Evolutionary conservation across 495 filamentous ascomycete species (phyloP), one percentile per base, ranked within the genome.

Genomic region (Aspergillus biplanus): DNA sequence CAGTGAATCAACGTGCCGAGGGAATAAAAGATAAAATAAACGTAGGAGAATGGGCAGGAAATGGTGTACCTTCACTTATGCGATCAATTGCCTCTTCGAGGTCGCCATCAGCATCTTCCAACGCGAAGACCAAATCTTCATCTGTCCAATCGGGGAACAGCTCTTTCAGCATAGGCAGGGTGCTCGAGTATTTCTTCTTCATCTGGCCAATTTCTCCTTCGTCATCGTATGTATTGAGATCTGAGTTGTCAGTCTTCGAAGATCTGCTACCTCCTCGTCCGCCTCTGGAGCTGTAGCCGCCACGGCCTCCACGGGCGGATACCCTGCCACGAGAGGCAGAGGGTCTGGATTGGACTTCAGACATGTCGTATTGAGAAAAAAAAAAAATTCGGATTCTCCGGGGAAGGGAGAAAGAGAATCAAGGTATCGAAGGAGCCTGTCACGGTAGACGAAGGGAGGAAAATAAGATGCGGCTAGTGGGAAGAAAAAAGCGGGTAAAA

Each of bases 121-220:
- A 80, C 56, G 92, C 92, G 68, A 92, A 93, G 54, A 97, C 86
- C 54, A 98, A 84, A 72, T 98, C 92, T 70, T 95, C 91, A 63
- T 93, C 88, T 54, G 93, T 90, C 93, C 92, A 96, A 73, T 90
- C 87, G 32, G 92, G 86, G 81, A 96, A 96, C 80, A 98, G 85
- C 71, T 97, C 94, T 74, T 91, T 92, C 71, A 98, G 87, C 62
- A 82, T 86, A 55, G 75, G 79, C 65, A 97, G 80, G 75, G 92
- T 88, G 65, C 75, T 70, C 65, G 88, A 82, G 73, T 96, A 97
- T 68, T 90, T 86, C 80, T 89, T 91, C 84, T 96, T 97, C 76
- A 98, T 87, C 73, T 95, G 85, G 60, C 89, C 92, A 58, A 98
- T 82, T 78, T 99, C 94, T 68, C 92, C 88, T 70, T 97, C 91